Base-by-base conservation (phyloP, 306 rosid species). In the Cicer bijugum region DNA sequence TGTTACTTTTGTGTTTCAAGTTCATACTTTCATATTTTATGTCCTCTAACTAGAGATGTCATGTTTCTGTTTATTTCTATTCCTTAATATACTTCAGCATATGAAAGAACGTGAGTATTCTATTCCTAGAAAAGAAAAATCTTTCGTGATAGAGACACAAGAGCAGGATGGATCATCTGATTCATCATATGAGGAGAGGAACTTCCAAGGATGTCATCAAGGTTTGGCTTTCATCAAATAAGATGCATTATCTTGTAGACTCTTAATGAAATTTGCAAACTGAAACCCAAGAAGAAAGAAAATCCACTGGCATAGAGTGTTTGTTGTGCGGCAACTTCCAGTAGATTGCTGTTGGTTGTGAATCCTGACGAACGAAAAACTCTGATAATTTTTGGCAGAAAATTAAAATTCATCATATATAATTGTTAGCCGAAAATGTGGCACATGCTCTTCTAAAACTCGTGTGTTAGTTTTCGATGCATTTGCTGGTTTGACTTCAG, bases 81-180 rank as follows among this genome's bases (percentile, higher is more conserved):
- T 88, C 90, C 89, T 89, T 91, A 84, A 62, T 82, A 81, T 67
- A 84, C 78, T 84, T 82, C 87, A 94, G 97, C 86, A 71, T 33
- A 53, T 56, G 33, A 82, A 79, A 76, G 84, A 85, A 71, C 72
- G 75, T 59, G 55, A 73, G 67, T 72, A 69, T 77, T 83, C 81
- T 68, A 75, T 74, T 76, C 75, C 72, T 38, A 74, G 71, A 65
- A 83, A 84, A 78, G 79, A 82, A 52, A 51, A 80, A 58, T 46
- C 64, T 72, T 58, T 75, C 70, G 68, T 69, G 69, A 65, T 80
- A 12, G 80, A 84, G 80, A 76, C 73, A 82, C 83, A 55, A 52
- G 84, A 58, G 62, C 84, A 82, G 82, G 77, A 82, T 79, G 78
- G 66, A 44, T 76, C 51, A 38, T 81, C 90, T 74, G 85, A 82